Conservation (phyloP, 805 yeast genomes). For the Isabelozyma gotoi region DNA sequence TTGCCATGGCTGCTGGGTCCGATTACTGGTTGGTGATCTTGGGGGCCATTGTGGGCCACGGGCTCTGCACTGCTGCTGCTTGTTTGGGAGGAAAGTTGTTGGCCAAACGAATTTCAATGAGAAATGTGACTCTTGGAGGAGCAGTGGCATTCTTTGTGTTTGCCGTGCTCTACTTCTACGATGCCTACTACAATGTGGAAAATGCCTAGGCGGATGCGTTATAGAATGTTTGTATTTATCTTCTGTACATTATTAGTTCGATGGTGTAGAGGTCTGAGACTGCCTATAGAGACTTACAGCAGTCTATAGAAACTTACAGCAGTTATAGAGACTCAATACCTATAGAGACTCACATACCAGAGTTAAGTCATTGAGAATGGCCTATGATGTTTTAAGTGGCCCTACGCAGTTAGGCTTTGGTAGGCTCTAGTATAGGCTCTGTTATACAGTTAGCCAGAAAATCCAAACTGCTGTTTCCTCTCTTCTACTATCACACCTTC, state of each 20-base stretch:
- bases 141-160: conserved; percentile 83
- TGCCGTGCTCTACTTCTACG: conserved; percentile 75
- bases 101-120: conserved; percentile 86
- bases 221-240: background rate
- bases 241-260: background rate
- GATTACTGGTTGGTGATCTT: conserved; percentile 85
- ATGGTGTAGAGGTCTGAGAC: background rate
- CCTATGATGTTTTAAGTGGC: too few relatives aligned
- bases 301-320: too few relatives aligned
- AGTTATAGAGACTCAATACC: too few relatives aligned
- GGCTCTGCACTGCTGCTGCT: conserved; percentile 85
- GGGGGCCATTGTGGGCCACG: conserved; percentile 91
- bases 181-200: conserved; percentile 43
- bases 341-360: too few relatives aligned
- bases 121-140: conserved; percentile 90
- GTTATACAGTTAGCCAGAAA: too few relatives aligned
- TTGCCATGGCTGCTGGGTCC: conserved; percentile 97
- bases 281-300: background rate
- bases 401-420: too few relatives aligned
- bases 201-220: too few relatives aligned
- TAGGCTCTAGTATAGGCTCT: too few relatives aligned
- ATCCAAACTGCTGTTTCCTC: too few relatives aligned
- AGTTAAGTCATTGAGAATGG: too few relatives aligned
- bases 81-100: conserved; percentile 88
- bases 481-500: too few relatives aligned